Conservation (phyloP, 169 alveolate genomes). For the Ophryocystis elektroscirrha region DNA sequence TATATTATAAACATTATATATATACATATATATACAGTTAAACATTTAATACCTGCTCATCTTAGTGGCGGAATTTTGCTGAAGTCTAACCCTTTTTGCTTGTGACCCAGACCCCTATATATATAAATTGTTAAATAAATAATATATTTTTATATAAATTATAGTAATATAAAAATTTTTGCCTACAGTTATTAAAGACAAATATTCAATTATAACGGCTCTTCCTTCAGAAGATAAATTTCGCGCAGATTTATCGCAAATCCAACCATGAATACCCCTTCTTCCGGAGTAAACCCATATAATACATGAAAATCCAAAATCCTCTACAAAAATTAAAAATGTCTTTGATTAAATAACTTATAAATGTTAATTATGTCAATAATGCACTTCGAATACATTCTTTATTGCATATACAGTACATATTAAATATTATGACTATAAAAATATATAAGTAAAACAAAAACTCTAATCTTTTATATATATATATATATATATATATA, state of each 20-base stretch:
- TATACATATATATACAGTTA: too few species aligned
- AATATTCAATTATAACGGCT: conserved; percentile 35
- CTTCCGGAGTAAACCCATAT: conserved; percentile 92
- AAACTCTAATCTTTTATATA: too few species aligned
- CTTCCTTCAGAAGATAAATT: conserved; percentile 37
- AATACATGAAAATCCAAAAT: conserved; percentile 70
- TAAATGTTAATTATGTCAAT: neutral
- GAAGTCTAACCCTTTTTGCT: neutral
- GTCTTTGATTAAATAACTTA: conserved; percentile 9
- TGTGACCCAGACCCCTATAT: conserved; percentile 25
- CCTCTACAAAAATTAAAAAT: conserved; percentile 51
- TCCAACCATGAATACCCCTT: conserved; percentile 98
- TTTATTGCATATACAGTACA: neutral
- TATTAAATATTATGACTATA: neutral
- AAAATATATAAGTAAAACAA: neutral
- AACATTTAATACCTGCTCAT: too few species aligned
- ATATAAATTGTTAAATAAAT: conserved; percentile 23
- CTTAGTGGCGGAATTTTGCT: too few species aligned
- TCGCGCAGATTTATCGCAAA: conserved; percentile 56
- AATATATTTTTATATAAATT: conserved; percentile 22
- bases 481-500: too few species aligned
- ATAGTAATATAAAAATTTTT: conserved; percentile 10
- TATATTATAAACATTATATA: neutral
- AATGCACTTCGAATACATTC: neutral
- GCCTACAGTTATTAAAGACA: conserved; percentile 23